phyloP scores from a whole-genome alignment of 352 stramenopile species.

The Pythium aquatile region DNA sequence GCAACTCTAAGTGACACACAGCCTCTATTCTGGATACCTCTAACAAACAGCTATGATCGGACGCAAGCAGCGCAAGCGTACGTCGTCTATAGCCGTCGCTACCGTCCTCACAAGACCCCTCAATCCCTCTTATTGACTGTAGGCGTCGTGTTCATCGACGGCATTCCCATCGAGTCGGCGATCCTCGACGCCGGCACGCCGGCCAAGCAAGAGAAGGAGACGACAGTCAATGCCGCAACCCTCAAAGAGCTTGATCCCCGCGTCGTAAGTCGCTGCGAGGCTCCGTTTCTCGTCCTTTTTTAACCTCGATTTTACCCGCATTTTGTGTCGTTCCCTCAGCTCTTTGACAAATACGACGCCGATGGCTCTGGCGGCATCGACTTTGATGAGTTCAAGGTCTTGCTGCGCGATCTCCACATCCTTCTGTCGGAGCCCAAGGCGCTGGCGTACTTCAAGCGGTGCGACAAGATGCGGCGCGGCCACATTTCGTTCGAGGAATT shows the following conservation, averaged over 20 bases:
- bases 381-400: conserved; percentile 72
- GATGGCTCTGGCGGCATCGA: conserved; percentile 78
- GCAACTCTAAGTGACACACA: neutral
- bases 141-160: conserved; percentile 73
- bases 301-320: neutral
- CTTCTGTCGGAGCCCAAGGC: conserved; percentile 67
- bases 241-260: conserved; percentile 51
- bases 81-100: conserved; percentile 10
- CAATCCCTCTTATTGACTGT: neutral
- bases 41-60: conserved; percentile 36
- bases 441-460: conserved; percentile 76
- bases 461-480: conserved; percentile 56
- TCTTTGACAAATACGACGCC: conserved; percentile 83
- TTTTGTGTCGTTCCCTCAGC: conserved; percentile 26
- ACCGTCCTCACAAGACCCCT: neutral
- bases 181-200: conserved; percentile 51
- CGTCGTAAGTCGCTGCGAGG: conserved; percentile 29
- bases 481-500: conserved; percentile 84
- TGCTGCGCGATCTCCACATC: conserved; percentile 59
- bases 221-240: conserved; percentile 34
- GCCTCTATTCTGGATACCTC: neutral
- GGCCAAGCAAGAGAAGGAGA: conserved; percentile 37
- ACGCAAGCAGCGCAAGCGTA: conserved; percentile 55
- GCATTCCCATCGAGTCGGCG: conserved; percentile 67
- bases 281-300: neutral